Conservation (phyloP, 2,329 filamentous ascomycete species). For the Pezicula neosporulosa region DNA sequence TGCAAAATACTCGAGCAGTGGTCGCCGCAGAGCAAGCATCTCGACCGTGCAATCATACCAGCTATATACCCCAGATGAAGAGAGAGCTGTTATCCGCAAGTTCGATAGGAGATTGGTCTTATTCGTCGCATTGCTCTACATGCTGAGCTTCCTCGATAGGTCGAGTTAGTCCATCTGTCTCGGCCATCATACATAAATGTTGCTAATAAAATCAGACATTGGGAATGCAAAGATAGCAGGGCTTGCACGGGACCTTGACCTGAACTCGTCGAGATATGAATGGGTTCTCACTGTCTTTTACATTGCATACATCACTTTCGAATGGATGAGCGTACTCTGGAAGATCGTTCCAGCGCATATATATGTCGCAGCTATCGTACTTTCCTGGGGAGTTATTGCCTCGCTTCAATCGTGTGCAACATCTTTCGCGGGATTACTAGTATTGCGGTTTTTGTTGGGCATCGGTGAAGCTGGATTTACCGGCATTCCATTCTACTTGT, state of each 20-base stretch:
- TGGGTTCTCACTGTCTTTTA: slow-evolving; percentile 62
- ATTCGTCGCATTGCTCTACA: slow-evolving; percentile 79
- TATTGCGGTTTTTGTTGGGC: slow-evolving; percentile 53
- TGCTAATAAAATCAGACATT: slow-evolving; percentile 42
- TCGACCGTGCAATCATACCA: slow-evolving; percentile 39
- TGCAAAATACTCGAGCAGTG: slow-evolving; percentile 5
- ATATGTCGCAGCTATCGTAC: slow-evolving; percentile 59
- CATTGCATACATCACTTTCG: slow-evolving; percentile 58
- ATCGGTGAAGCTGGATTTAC: slow-evolving; percentile 64
- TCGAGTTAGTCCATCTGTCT: slow-evolving; percentile 56
- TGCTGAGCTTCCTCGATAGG: slow-evolving; percentile 81
- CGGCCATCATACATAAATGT: background rate
- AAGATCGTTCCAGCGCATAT: slow-evolving; percentile 56
- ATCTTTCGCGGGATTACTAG: slow-evolving; percentile 58
- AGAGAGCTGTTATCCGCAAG: slow-evolving; percentile 65
- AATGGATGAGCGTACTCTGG: slow-evolving; percentile 65
- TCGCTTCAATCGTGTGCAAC: slow-evolving; percentile 67
- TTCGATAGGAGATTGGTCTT: slow-evolving; percentile 75
- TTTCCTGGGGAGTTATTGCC: slow-evolving; percentile 76
- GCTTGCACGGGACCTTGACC: slow-evolving; percentile 57
- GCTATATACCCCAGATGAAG: slow-evolving; percentile 65
- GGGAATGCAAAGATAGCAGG: slow-evolving; percentile 62
- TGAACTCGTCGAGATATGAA: slow-evolving; percentile 48
- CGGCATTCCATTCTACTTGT: slow-evolving; percentile 60
- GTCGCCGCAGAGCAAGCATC: slow-evolving; percentile 20